Percentiles rank a stretch among this genome's conserved stretches.
These are phyloP conservation scores for Glycine latifolia DNA, from an alignment of 306 rosid genomes.

Conservation along the genomic window DNA sequence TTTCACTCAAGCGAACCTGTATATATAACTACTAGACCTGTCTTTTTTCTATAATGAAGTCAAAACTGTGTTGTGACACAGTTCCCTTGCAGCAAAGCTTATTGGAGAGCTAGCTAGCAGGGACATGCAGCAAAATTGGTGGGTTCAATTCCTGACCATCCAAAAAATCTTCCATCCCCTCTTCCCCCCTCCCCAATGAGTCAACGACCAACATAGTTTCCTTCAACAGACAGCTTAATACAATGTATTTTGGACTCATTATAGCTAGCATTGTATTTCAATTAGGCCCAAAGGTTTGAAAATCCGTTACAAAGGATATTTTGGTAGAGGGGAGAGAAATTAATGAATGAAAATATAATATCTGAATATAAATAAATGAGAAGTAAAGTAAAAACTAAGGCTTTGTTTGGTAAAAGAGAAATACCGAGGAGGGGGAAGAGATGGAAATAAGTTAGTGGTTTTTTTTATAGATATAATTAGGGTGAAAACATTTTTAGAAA, in stretches of 20 bases:
- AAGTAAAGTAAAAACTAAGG: no score
- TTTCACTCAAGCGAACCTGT: background rate
- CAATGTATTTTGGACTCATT: background rate
- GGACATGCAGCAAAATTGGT: slow-evolving; percentile 10
- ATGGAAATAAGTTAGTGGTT: no score
- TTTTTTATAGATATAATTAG: no score
- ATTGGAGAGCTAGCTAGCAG: background rate
- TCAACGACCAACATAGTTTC: background rate
- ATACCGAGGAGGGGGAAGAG: no score
- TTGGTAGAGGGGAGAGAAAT: no score
- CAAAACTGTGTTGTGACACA: background rate
- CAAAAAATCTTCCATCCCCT: no score
- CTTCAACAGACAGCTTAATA: background rate
- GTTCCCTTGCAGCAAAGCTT: background rate
- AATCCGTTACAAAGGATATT: background rate
- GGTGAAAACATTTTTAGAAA: no score
- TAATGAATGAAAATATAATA: no score
- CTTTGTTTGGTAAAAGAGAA: no score
- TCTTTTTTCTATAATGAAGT: background rate
- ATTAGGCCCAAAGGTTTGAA: background rate
- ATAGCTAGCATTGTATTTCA: background rate
- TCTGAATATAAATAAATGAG: no score
- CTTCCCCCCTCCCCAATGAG: background rate
- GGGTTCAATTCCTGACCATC: background rate
- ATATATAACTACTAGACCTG: background rate